Conservation (phyloP, 768 basidiomycete species). For the Lactarius indigo region DNA sequence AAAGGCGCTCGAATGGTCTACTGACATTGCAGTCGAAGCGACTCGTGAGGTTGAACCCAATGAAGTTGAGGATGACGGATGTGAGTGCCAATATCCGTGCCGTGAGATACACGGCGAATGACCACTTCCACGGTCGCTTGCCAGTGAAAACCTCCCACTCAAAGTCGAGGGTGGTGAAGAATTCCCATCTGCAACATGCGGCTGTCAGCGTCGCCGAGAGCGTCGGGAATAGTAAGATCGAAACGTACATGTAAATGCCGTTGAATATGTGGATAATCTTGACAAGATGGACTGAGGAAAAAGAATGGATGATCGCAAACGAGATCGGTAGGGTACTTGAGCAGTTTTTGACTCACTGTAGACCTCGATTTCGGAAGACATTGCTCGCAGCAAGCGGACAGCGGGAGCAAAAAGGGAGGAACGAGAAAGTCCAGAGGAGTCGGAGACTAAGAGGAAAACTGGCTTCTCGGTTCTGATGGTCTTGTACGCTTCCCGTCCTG, state of each 20-base stretch:
- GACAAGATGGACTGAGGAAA: constrained; percentile 11
- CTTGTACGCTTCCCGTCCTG: neutral
- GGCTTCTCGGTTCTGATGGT: constrained; percentile 2
- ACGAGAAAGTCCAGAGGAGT: neutral
- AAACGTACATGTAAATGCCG: constrained; percentile 21
- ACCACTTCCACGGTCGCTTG: constrained; percentile 25
- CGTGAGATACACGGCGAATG: constrained; percentile 18
- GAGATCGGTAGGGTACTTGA: neutral
- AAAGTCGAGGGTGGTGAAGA: constrained; percentile 21
- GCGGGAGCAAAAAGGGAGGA: neutral
- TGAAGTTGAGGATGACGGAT: constrained; percentile 12
- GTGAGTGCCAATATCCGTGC: constrained; percentile 13
- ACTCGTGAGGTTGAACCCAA: constrained; percentile 18
- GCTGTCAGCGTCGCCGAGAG: neutral
- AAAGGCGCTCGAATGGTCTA: neutral
- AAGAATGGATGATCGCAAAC: neutral
- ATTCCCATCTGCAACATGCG: constrained; percentile 21
- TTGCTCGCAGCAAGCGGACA: neutral
- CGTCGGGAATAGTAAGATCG: neutral
- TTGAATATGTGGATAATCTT: constrained; percentile 20
- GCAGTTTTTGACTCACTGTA: neutral
- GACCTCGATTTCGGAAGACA: constrained; percentile 14
- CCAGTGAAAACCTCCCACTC: constrained; percentile 24
- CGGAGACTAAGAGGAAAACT: constrained; percentile 16
- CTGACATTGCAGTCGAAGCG: constrained; percentile 21